Percentiles rank a stretch among this genome's conserved stretches.
phyloP scores from a whole-genome alignment of 305 asterid species.

The Solanum hybrid region DNA sequence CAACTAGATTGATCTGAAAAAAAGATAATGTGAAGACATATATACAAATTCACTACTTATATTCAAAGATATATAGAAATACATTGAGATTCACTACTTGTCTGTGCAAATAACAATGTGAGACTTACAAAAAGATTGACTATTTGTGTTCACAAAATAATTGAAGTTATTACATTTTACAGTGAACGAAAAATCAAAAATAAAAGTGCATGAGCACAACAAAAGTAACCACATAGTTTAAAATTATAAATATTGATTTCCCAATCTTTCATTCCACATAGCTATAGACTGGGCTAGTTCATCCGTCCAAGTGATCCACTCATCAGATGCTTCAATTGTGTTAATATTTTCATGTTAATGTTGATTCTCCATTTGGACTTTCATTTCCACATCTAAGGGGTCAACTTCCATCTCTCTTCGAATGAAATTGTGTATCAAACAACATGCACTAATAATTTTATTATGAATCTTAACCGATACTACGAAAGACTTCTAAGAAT shows the following conservation, averaged over 20 bases:
- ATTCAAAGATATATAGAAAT: not conserved
- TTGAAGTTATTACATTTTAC: not conserved
- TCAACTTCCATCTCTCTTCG: not conserved
- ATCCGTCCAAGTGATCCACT: not conserved
- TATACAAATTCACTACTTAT: not conserved
- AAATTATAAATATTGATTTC: not conserved
- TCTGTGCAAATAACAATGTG: not conserved
- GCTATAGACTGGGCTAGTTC: not conserved
- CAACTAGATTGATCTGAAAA: not conserved
- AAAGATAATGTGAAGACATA: not conserved
- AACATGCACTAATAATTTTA: not conserved
- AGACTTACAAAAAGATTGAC: not conserved
- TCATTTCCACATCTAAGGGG: not conserved
- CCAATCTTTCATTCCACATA: not conserved
- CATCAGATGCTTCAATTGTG: not conserved
- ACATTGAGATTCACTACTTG: not conserved
- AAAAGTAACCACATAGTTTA: not conserved
- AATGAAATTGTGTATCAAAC: not conserved
- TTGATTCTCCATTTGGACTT: not conserved
- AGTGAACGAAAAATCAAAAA: not conserved
- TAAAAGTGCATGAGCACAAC: not conserved
- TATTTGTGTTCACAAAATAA: not conserved
- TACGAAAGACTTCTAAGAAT: not conserved
- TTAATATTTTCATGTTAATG: not conserved
- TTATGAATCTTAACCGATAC: not conserved